A percentile compares a stretch with the other conserved stretches of the same genome.
These are phyloP conservation scores for Auricularia cornea DNA, from an alignment of 768 basidiomycete species.

Conservation along the genomic window DNA sequence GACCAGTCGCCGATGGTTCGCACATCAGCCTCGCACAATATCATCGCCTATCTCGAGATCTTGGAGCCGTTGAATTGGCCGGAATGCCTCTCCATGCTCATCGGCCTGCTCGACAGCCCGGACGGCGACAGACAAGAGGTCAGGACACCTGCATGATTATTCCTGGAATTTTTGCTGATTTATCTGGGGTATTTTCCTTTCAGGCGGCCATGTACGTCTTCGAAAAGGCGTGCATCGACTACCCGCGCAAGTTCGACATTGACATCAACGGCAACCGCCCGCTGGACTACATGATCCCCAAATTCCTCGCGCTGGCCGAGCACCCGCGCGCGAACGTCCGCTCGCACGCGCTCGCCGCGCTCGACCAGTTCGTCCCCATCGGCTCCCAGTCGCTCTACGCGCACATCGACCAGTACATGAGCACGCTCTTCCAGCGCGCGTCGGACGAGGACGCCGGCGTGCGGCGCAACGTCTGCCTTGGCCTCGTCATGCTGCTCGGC, in stretches of 20 bases:
- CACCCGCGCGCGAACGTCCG: constrained; percentile 86
- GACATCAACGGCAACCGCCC: constrained; percentile 90
- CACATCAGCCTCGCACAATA: constrained; percentile 88
- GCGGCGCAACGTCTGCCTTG: constrained; percentile 91
- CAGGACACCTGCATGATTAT: constrained; percentile 23
- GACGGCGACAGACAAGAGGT: constrained; percentile 84
- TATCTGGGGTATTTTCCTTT: not conserved
- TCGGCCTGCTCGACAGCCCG: constrained; percentile 66
- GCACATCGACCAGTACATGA: constrained; percentile 90
- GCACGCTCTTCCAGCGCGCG: constrained; percentile 88
- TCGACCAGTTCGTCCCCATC: constrained; percentile 88
- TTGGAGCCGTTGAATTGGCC: constrained; percentile 93
- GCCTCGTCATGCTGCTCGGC: constrained; percentile 85
- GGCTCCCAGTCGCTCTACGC: constrained; percentile 78
- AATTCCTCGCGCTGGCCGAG: constrained; percentile 83
- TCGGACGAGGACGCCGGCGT: constrained; percentile 91
- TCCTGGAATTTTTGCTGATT: too few relatives aligned
- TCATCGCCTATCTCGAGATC: constrained; percentile 80
- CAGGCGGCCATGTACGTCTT: constrained; percentile 91
- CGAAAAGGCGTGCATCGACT: constrained; percentile 95
- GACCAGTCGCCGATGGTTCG: constrained; percentile 82
- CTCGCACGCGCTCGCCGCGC: constrained; percentile 84
- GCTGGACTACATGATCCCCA: constrained; percentile 93
- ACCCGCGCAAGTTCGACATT: constrained; percentile 89
- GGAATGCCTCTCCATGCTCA: constrained; percentile 81